A percentile compares a stretch with the other conserved stretches of the same genome.
Evolutionary conservation across 257 asterid genomes (phyloP).

Genomic region (Ilex aquifolium): DNA sequence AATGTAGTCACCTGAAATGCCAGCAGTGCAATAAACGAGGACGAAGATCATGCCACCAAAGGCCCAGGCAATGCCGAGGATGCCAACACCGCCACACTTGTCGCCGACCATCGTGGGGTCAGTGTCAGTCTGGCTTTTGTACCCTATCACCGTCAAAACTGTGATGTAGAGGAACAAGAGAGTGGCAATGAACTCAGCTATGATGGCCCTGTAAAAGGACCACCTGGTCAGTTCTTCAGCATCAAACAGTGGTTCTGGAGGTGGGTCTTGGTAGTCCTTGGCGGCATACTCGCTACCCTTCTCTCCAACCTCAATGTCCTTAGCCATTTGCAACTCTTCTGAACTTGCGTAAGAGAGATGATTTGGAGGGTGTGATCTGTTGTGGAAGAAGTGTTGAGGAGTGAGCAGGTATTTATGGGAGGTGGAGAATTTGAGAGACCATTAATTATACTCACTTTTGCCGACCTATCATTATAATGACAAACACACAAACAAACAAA

Average conservation of each 20-base stretch:
- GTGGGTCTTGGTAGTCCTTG: conserved; percentile 71
- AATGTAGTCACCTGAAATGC: conserved; percentile 45
- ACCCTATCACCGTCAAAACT: conserved; percentile 64
- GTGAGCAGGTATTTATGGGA: conserved; percentile 33
- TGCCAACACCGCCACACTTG: conserved; percentile 71
- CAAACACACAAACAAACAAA: too few relatives aligned
- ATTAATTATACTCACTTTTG: conserved; percentile 15
- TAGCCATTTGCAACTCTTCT: conserved; percentile 25
- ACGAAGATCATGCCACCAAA: conserved; percentile 82
- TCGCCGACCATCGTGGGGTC: conserved; percentile 15
- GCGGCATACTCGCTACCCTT: conserved; percentile 27
- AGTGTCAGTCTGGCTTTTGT: conserved; percentile 48
- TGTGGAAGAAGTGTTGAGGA: not conserved
- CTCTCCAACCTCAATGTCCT: conserved; percentile 43
- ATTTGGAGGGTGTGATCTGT: conserved; percentile 13
- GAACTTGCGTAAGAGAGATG: not conserved
- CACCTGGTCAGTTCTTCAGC: conserved; percentile 51
- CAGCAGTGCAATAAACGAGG: conserved; percentile 83
- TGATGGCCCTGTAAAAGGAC: conserved; percentile 67
- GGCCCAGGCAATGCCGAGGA: conserved; percentile 84
- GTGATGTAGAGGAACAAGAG: conserved; percentile 60
- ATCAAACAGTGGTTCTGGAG: conserved; percentile 55
- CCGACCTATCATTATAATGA: conserved; percentile 29
- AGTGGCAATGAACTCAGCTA: conserved; percentile 71
- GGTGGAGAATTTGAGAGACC: not conserved